Evolutionary conservation across 176 grass and related monocot genomes (phyloP).

Genomic region (Paspalum vaginatum): DNA sequence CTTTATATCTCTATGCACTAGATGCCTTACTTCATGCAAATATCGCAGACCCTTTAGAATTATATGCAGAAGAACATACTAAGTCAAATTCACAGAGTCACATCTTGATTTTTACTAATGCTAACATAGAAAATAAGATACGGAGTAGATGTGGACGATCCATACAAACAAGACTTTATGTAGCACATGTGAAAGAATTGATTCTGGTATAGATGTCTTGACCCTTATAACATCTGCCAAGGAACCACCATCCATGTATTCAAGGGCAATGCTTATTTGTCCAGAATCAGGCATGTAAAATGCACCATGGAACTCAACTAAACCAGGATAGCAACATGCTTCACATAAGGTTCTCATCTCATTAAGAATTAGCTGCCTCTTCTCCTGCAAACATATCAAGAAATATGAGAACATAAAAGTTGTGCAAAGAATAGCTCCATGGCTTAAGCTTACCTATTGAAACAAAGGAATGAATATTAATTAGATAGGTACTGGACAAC

Average conservation of each 20-base stretch:
- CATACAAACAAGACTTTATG: constrained; percentile 84
- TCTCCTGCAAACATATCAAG: constrained; percentile 67
- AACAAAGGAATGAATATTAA: constrained; percentile 20
- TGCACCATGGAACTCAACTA: constrained; percentile 97
- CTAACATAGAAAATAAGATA: constrained; percentile 32
- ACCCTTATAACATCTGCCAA: constrained; percentile 80
- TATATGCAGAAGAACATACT: constrained; percentile 30
- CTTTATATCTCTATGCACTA: constrained; percentile 99
- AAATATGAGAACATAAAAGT: constrained; percentile 28
- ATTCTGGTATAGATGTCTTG: constrained; percentile 85
- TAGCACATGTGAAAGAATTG: constrained; percentile 76
- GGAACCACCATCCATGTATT: constrained; percentile 98
- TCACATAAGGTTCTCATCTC: constrained; percentile 96
- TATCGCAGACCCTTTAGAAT: constrained; percentile 75
- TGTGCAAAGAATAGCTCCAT: neutral
- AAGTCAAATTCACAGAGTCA: constrained; percentile 32
- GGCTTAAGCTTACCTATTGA: constrained; percentile 13
- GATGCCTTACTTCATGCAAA: constrained; percentile 84
- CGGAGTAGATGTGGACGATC: constrained; percentile 6
- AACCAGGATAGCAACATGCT: constrained; percentile 75
- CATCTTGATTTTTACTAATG: constrained; percentile 29
- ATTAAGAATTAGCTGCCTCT: constrained; percentile 94
- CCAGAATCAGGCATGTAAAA: constrained; percentile 93
- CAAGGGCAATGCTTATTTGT: constrained; percentile 94
- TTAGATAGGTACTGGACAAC: constrained; percentile 7